These are phyloP conservation scores for Piper longum DNA, from an alignment of 164 flowering plant genomes.

Conservation along the genomic window DNA sequence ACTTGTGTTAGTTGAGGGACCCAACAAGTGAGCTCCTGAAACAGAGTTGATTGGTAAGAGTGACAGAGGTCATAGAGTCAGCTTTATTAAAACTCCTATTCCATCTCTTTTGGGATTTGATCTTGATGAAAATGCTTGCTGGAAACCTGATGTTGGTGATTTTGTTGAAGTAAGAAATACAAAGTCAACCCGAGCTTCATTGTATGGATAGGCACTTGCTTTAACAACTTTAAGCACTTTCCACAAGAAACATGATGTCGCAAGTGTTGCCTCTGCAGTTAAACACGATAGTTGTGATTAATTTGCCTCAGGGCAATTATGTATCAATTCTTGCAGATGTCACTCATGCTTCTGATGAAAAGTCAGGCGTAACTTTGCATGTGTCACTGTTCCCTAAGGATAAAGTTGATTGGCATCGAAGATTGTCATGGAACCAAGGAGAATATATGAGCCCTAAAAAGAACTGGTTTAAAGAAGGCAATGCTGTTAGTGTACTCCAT, in stretches of 20 bases:
- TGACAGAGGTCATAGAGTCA: conserved; percentile 73
- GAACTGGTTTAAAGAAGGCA: not conserved
- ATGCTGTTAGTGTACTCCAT: not conserved
- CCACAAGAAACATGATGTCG: conserved; percentile 16
- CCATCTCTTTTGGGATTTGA: conserved; percentile 21
- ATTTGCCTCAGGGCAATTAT: not conserved
- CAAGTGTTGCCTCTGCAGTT: conserved; percentile 1
- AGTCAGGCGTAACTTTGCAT: not conserved
- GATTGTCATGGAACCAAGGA: not conserved
- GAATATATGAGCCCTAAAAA: not conserved
- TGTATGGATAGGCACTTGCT: too few relatives aligned
- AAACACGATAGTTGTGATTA: not conserved
- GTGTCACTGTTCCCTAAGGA: not conserved
- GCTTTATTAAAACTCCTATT: conserved; percentile 32
- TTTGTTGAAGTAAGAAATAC: conserved; percentile 70
- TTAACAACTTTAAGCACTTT: too few relatives aligned
- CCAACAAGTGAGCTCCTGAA: conserved; percentile 89
- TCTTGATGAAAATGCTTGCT: conserved; percentile 5
- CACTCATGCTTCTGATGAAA: not conserved
- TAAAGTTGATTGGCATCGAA: not conserved
- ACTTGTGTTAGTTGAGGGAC: conserved; percentile 79
- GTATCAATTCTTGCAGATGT: not conserved
- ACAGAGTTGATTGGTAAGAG: conserved; percentile 88
- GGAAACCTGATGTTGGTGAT: conserved; percentile 64
- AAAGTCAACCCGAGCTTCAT: conserved; percentile 70